phyloP scores from a whole-genome alignment of 2,329 filamentous ascomycete genomes.

The Claviceps sp. region DNA sequence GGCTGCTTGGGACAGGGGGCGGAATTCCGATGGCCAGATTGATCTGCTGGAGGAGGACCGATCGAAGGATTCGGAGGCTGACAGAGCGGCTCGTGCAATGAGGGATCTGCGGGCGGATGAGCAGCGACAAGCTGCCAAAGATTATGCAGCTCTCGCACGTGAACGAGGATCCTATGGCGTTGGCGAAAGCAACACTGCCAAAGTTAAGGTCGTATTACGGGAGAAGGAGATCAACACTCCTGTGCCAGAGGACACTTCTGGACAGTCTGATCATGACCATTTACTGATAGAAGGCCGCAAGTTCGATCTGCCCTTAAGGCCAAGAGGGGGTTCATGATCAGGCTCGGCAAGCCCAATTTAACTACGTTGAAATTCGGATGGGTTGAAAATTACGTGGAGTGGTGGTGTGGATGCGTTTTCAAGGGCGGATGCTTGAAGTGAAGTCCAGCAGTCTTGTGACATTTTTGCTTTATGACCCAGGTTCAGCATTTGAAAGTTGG shows the following conservation, averaged over 20 bases:
- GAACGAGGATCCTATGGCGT: slow-evolving; percentile 30
- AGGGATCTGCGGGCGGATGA: slow-evolving; percentile 31
- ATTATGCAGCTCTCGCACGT: slow-evolving; percentile 32
- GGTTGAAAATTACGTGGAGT: not conserved
- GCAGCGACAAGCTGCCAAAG: slow-evolving; percentile 24
- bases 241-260: slow-evolving; percentile 10
- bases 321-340: not conserved
- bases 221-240: slow-evolving; percentile 31
- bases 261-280: slow-evolving; percentile 26
- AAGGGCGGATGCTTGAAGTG: not conserved
- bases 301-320: slow-evolving; percentile 18
- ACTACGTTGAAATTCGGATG: not conserved
- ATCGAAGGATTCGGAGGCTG: slow-evolving; percentile 29
- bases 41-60: slow-evolving; percentile 55
- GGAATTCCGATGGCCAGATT: slow-evolving; percentile 41
- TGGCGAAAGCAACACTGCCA: slow-evolving; percentile 11
- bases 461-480: not conserved
- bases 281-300: slow-evolving; percentile 38
- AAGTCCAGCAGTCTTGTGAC: not conserved
- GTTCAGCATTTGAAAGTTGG: no score
- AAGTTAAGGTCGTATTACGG: slow-evolving; percentile 34
- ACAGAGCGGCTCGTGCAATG: slow-evolving; percentile 23
- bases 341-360: not conserved
- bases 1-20: slow-evolving; percentile 70
- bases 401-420: no score